phyloP scores from a whole-genome alignment of 2,329 filamentous ascomycete genomes.

The Ascochyta pisi region DNA sequence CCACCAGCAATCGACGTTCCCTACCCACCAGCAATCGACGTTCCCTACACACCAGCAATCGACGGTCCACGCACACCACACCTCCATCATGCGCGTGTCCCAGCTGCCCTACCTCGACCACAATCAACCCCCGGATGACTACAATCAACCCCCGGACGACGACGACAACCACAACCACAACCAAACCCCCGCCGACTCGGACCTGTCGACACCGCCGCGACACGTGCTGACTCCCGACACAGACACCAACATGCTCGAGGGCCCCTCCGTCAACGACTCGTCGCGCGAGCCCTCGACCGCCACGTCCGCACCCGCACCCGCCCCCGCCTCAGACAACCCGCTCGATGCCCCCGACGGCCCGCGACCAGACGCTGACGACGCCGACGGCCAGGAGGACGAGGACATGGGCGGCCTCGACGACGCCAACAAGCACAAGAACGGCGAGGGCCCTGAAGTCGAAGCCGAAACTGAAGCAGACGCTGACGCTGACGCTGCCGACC shows the following conservation, averaged over 20 bases:
- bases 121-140: not conserved
- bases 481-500: constrained; percentile 48
- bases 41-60: too few relatives aligned
- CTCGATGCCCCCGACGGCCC: constrained; percentile 72
- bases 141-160: not conserved
- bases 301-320: constrained; percentile 54
- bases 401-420: constrained; percentile 62
- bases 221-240: constrained; percentile 12
- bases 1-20: too few relatives aligned
- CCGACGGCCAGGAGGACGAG: constrained; percentile 70
- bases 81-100: too few relatives aligned
- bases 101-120: not conserved
- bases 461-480: constrained; percentile 59
- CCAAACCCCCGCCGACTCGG: not conserved
- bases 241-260: constrained; percentile 67
- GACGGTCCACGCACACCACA: too few relatives aligned
- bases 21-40: too few relatives aligned
- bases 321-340: constrained; percentile 66
- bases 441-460: constrained; percentile 31
- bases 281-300: constrained; percentile 63
- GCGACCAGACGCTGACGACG: constrained; percentile 63
- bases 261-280: constrained; percentile 51
- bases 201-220: not conserved
- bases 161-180: too few relatives aligned
- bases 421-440: constrained; percentile 49